Evolutionary conservation across 2,329 filamentous ascomycete species (phyloP).

Genomic region (Madurella fahalii): DNA sequence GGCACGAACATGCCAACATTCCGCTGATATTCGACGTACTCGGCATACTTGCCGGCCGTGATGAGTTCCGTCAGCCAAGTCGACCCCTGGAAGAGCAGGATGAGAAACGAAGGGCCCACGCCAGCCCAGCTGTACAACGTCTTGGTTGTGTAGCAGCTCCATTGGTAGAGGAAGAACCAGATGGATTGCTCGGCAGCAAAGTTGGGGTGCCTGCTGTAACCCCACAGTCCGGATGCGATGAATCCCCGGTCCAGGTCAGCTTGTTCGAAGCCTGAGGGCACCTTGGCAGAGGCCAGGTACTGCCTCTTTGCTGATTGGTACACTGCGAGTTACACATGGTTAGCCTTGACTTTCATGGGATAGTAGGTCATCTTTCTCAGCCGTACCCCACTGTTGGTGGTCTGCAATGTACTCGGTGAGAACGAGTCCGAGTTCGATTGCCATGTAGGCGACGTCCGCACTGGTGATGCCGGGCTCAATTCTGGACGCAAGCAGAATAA

Average conservation of each 20-base stretch:
- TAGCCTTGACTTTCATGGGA: constrained; percentile 3
- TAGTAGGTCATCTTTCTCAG: neutral
- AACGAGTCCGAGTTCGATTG: constrained; percentile 47
- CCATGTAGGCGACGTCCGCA: constrained; percentile 47
- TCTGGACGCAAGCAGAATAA: constrained; percentile 69
- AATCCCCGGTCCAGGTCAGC: constrained; percentile 88
- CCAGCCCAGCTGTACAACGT: constrained; percentile 75
- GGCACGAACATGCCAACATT: constrained; percentile 83
- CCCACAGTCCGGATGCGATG: constrained; percentile 77
- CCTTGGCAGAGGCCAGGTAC: constrained; percentile 69
- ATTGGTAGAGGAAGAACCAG: constrained; percentile 85
- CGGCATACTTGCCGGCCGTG: constrained; percentile 76
- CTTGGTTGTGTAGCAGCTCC: constrained; percentile 72
- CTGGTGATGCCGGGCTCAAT: constrained; percentile 49
- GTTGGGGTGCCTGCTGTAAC: constrained; percentile 87
- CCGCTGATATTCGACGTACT: constrained; percentile 80
- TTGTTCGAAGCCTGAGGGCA: constrained; percentile 60
- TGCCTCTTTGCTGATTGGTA: constrained; percentile 77
- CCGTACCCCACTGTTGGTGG: constrained; percentile 82
- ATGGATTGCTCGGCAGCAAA: constrained; percentile 88
- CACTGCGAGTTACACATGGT: constrained; percentile 38
- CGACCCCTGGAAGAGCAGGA: constrained; percentile 83
- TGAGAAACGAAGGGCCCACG: constrained; percentile 62
- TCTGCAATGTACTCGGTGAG: constrained; percentile 77
- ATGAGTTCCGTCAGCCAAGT: constrained; percentile 84